These are phyloP conservation scores for Dictyostelium citrinum DNA, from an alignment of 78 protist genomes.

Conservation along the genomic window DNA sequence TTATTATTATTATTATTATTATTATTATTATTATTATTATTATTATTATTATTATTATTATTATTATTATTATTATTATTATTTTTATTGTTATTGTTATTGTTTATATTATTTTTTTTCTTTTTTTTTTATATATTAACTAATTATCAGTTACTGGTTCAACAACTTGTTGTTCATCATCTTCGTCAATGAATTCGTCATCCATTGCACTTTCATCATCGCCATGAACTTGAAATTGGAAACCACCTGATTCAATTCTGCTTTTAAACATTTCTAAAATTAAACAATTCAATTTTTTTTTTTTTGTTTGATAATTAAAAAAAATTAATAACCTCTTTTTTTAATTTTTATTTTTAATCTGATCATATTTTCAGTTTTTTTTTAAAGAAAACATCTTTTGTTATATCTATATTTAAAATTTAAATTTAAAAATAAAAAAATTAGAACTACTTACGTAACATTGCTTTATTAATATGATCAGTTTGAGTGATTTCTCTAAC, in stretches of 20 bases:
- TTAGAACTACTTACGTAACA: slow-evolving; percentile 28
- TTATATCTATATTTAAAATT: neutral
- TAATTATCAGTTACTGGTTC: neutral
- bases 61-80: neutral
- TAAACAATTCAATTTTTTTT: neutral
- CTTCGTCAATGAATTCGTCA: neutral
- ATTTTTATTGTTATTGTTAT: neutral
- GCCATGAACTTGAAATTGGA: neutral
- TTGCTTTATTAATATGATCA: slow-evolving; percentile 48
- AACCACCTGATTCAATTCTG: neutral
- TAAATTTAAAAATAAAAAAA: neutral
- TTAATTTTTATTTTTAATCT: neutral
- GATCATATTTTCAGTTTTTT: neutral
- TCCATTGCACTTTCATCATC: neutral
- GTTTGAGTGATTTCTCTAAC: slow-evolving; percentile 41
- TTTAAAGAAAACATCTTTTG: neutral
- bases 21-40: no score
- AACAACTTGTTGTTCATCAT: neutral
- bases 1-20: no score
- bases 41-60: no score
- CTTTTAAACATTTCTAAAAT: neutral
- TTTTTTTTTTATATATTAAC: neutral
- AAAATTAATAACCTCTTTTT: neutral
- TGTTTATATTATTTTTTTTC: no score
- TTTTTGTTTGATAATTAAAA: neutral